Evolutionary conservation across 2,329 filamentous ascomycete species (phyloP), one percentile per base, ranked within the genome.

Genomic region (Fusarium graminum): DNA sequence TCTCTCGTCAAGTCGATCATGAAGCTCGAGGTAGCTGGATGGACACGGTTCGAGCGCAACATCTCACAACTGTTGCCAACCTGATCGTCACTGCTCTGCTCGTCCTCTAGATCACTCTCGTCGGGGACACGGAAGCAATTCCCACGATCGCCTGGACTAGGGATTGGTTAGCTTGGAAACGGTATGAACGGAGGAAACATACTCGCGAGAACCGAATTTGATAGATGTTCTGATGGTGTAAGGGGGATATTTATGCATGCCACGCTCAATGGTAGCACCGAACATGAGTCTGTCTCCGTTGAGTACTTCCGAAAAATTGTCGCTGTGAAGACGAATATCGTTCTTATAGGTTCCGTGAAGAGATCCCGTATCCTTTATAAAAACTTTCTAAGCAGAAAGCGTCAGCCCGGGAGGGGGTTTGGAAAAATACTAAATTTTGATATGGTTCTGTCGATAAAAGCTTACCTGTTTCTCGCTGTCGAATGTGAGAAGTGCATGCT

Each of bases 401-500:
- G 72, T 76, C 60, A 75, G 66, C 32, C 41, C 43, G 44, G 39
- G 13, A 22, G 32, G n/a, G 16, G n/a, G 28, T 47, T n/a, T 34
- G 38, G 42, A 34, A 41, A 22, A 22, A 22, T 6, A 22, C 22
- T 22, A 22, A 22, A 22, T 22, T 43, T 43, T 14, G 32, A 30
- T 19, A 36, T 3, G 22, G 22, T 36, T 12, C 32, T 28, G 44
- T 25, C 17, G 41, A 26, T 25, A 52, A 38, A 63, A 52, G 44
- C 77, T 58, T 76, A 86, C 86, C 74, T 82, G 79, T 8, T 74
- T 70, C 3, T 80, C 74, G 11, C 80, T 69, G 46, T 84, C 77
- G 6, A 83, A 79, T 16, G 72, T 67, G 6, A 90, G 72, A 41
- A 84, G 77, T 16, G 90, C 91, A 76, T 93, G 90, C 12, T 86